Evolutionary conservation across 2,329 filamentous ascomycete genomes (phyloP).

Genomic region (Cladophialophora exuberans): DNA sequence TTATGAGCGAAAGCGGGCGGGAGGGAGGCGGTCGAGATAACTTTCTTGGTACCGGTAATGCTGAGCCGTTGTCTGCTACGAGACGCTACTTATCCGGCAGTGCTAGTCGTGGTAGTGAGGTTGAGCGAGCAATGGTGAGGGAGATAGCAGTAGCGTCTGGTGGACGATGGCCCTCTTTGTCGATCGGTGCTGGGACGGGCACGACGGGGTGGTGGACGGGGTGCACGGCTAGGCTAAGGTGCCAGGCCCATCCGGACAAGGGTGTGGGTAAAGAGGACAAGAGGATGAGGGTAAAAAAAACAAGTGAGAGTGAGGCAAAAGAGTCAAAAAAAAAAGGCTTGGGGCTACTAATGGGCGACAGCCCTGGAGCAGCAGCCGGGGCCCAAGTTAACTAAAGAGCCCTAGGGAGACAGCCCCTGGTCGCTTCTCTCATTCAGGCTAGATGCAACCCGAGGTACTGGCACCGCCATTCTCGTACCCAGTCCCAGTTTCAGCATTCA

Average conservation of each 20-base stretch:
- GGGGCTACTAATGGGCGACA: too few species aligned
- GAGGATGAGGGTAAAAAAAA: background rate
- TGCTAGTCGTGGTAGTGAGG: background rate
- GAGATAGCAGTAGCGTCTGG: constrained; percentile 7
- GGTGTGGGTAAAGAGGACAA: background rate
- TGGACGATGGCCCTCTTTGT: constrained; percentile 1
- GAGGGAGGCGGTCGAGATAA: background rate
- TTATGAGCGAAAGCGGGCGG: background rate
- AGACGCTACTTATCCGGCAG: background rate
- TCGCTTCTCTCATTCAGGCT: too few species aligned
- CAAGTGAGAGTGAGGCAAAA: background rate
- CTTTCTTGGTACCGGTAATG: background rate
- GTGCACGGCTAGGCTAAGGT: constrained; percentile 1
- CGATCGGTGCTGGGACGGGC: constrained; percentile 7
- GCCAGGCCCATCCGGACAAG: background rate
- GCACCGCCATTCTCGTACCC: too few species aligned
- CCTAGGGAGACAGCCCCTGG: too few species aligned
- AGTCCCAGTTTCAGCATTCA: too few species aligned
- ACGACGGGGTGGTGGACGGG: too few species aligned
- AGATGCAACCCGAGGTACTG: too few species aligned
- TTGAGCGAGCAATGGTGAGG: constrained; percentile 1
- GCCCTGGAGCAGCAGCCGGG: too few species aligned
- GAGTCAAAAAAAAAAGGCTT: too few species aligned
- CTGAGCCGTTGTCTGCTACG: background rate
- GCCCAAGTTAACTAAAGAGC: too few species aligned